phyloP scores from a whole-genome alignment of 495 filamentous ascomycete species.

The Melanomma pulvis-pyrius region DNA sequence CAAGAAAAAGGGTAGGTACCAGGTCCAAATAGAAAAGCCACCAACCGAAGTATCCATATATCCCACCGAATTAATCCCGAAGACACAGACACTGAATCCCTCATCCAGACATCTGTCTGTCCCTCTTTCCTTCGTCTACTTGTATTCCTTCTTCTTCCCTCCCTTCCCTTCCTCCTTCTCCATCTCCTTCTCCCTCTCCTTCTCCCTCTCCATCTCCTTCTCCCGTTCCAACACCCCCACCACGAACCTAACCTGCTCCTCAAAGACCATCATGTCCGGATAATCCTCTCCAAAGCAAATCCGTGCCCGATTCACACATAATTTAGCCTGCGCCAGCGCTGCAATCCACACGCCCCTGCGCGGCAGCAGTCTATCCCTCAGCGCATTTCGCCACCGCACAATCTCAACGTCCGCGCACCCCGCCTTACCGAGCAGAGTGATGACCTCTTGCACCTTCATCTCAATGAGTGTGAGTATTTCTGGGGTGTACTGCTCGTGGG shows the following conservation, averaged over 20 bases:
- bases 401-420: constrained; percentile 3
- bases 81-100: no score
- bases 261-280: no score
- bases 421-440: background rate
- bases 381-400: background rate
- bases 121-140: no score
- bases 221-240: background rate
- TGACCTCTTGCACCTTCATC: background rate
- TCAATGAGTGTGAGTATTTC: background rate
- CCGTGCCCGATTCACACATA: background rate
- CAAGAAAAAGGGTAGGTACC: no score
- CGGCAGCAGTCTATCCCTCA: background rate
- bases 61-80: no score
- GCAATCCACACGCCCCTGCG: background rate
- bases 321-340: background rate
- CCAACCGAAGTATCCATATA: no score
- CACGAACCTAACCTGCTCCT: no score
- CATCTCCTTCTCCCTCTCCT: background rate
- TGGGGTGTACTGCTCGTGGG: background rate
- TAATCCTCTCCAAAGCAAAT: constrained; percentile 6
- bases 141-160: background rate
- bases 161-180: background rate
- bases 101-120: no score
- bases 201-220: background rate
- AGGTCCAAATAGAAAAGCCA: no score